Evolutionary conservation across 306 rosid species (phyloP), one percentile per base, ranked within the genome.

Genomic region (Aeschynomene evenia): DNA sequence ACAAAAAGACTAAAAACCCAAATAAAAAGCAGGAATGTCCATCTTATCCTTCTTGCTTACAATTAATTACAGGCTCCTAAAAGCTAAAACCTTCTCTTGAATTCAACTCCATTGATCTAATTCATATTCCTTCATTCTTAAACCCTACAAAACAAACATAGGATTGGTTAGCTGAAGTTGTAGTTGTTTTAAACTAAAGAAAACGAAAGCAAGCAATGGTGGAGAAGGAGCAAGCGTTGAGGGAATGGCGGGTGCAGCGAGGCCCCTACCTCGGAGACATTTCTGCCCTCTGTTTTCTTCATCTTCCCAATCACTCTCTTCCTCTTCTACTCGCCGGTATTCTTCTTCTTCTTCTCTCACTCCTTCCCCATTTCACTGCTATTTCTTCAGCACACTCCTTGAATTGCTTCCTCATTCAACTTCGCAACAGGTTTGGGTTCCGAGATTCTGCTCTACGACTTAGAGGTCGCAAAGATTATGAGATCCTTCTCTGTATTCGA

Each of bases 251-350:
- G 58, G 69, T 87, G 33, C 85, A 55, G 0, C 77, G 82, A 48
- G 89, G 92, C 7, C 91, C 86, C 21, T 94, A 91, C 81, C 85
- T 94, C 13, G 96, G 99, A 33, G 97, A 94, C 72, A 86, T 94
- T 53, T 94, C 99, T 4, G 97, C 99, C 22, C 95, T 91, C 45
- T 87, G 85, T 70, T 87, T 93, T 72, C 91, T 93, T 43, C 89
- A 76, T 68, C 62, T 83, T 26, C 95, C 92, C 52, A 46, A 81
- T 13, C 70, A 77, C 24, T 72, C 90, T 73, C 87, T 83, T 22
- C 99, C 97, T 69, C 67, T 79, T 61, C 95, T 91, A 0, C 86
- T 88, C 10, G 92, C 92, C 0, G 99, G 98, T n/a, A n/a, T n/a
- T n/a, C n/a, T n/a, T n/a, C n/a, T n/a, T n/a, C n/a, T n/a, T n/a